Evolutionary conservation across 225 moss, liverwort and hornwort species (phyloP).

Genomic region (Sphagnum contortum): DNA sequence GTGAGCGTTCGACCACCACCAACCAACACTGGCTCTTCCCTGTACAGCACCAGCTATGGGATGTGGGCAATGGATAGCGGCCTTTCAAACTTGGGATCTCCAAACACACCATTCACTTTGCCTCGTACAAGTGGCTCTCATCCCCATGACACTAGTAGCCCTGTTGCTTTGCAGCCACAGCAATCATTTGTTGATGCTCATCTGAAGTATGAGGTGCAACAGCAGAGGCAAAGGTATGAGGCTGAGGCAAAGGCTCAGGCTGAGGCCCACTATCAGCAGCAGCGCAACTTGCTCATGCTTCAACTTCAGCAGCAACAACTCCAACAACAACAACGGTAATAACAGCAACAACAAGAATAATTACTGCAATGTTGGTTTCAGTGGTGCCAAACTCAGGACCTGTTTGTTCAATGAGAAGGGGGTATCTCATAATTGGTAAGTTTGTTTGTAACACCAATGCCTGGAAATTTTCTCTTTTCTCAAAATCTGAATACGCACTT

Average conservation of each 20-base stretch:
- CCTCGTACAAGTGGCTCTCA: slow-evolving; percentile 54
- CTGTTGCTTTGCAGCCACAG: slow-evolving; percentile 20
- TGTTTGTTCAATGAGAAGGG: slow-evolving; percentile 51
- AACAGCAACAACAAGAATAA: slow-evolving; percentile 45
- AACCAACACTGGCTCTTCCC: slow-evolving; percentile 47
- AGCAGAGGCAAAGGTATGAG: slow-evolving; percentile 29
- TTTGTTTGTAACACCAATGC: not conserved
- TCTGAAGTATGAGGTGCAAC: slow-evolving; percentile 34
- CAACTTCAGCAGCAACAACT: slow-evolving; percentile 62
- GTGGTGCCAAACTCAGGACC: slow-evolving; percentile 81
- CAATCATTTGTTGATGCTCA: slow-evolving; percentile 52
- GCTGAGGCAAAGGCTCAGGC: slow-evolving; percentile 31
- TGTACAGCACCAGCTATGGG: slow-evolving; percentile 57
- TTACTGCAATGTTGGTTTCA: slow-evolving; percentile 70
- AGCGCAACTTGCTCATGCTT: slow-evolving; percentile 60
- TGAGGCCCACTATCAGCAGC: slow-evolving; percentile 52
- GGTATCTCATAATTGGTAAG: slow-evolving; percentile 53
- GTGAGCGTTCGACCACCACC: slow-evolving; percentile 32
- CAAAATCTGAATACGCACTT: no score
- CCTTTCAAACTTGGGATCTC: slow-evolving; percentile 36
- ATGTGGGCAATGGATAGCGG: slow-evolving; percentile 72
- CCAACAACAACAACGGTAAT: no score
- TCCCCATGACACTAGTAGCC: slow-evolving; percentile 44
- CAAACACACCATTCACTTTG: slow-evolving; percentile 66
- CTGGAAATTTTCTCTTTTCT: no score